Evolutionary conservation across 768 basidiomycete species (phyloP), one percentile per base, ranked within the genome.

Genomic region (Obba rivulosa): DNA sequence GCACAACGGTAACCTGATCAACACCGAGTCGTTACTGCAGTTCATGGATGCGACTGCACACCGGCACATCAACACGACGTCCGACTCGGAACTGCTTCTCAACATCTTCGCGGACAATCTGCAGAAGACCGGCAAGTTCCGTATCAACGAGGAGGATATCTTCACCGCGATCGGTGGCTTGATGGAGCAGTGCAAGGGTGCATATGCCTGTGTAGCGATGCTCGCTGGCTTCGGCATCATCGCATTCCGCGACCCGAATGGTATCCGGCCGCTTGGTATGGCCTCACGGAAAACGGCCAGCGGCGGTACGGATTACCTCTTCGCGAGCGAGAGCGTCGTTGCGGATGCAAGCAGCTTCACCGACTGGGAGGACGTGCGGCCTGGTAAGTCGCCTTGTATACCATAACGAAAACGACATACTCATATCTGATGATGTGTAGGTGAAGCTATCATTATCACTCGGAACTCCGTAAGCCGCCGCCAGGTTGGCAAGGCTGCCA

Each of bases 141-240:
- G 93, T 52, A 99, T 98, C 72, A 98, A 98, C 63, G 95, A 97
- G 63, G 96, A 99, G 57, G 96, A 99, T 68, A 96, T 99, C 56
- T 98, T 99, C 69, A 89, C 83, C 14, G 95, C 96, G 25, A 83
- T 97, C 46, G 78, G 87, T 11, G 87, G 87, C 7, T 78, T 97
- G 66, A 97, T 93, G 85, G 70, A 77, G 49, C 85, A 92, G 54
- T 85, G 85, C 64, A 85, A 78, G 59, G 96, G 96, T 41, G 95
- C 92, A 2, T 99, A 98, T 66, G 95, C 94, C 1, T 97, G 94
- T 62, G 87, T 93, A 10, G 92, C 89, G n/a, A 98, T 99, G 96
- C 79, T 99, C 35, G 95, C 96, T 23, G 96, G 96, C 34, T 98
- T 98, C 65, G 96, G 96, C 1, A 85, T 98, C 51, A 94, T 99